Evolutionary conservation across 2,329 filamentous ascomycete genomes (phyloP).

Genomic region (Mycosphaerella sp.): DNA sequence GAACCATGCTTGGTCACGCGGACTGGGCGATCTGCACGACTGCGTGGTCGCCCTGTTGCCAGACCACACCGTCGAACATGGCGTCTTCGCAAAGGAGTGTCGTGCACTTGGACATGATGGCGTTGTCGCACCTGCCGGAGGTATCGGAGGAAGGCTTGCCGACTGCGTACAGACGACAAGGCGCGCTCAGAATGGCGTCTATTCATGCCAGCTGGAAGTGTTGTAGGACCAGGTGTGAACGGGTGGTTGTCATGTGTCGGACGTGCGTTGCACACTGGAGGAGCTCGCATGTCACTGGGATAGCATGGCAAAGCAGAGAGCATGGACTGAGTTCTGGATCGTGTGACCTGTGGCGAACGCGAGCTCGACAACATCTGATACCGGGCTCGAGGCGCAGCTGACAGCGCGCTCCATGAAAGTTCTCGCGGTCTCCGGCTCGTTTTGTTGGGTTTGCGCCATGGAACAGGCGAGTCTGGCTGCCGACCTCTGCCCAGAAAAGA

Average conservation of each 20-base stretch:
- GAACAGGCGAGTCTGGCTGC: constrained; percentile 14
- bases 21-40: background rate
- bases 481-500: background rate
- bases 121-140: constrained; percentile 3
- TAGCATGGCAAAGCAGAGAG: background rate
- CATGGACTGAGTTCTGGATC: background rate
- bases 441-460: constrained; percentile 6
- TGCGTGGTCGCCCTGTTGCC: background rate
- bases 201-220: background rate
- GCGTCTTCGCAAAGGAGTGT: constrained; percentile 3
- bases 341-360: background rate
- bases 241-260: background rate
- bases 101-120: background rate
- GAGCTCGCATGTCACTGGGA: background rate
- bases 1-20: background rate
- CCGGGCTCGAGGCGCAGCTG: background rate
- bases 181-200: too few relatives aligned
- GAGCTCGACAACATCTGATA: background rate
- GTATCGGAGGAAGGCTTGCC: constrained; percentile 2
- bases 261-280: background rate
- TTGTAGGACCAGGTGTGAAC: background rate
- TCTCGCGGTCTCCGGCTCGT: constrained; percentile 4
- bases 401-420: background rate
- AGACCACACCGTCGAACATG: background rate
- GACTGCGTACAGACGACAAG: background rate